A percentile compares a stretch with the other conserved stretches of the same genome.
Evolutionary conservation across 2,329 filamentous ascomycete genomes (phyloP).

Genomic region (Fusarium sp.): DNA sequence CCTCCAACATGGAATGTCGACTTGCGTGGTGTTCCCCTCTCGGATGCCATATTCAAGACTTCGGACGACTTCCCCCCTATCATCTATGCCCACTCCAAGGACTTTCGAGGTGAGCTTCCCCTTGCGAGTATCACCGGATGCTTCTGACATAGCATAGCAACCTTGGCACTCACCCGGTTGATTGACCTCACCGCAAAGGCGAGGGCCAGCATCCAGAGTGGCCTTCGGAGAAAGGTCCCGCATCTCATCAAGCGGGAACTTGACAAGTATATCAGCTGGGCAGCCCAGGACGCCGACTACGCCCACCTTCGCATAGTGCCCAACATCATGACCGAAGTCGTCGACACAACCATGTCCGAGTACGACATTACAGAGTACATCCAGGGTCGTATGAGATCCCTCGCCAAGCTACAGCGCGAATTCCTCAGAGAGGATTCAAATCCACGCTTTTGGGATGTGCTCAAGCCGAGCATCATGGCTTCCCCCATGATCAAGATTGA

Average conservation of each 20-base stretch:
- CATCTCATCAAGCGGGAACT: conserved; percentile 51
- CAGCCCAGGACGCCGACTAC: conserved; percentile 56
- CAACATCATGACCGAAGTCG: conserved; percentile 53
- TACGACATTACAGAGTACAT: conserved; percentile 51
- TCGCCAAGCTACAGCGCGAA: conserved; percentile 53
- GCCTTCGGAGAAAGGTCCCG: conserved; percentile 48
- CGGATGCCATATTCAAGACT: conserved; percentile 51
- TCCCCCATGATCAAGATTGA: conserved; percentile 38
- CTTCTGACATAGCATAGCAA: conserved; percentile 49
- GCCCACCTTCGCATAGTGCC: conserved; percentile 50
- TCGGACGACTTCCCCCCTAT: conserved; percentile 49
- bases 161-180: conserved; percentile 52
- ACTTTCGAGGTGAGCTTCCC: conserved; percentile 51
- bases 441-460: conserved; percentile 48
- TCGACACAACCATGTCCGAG: conserved; percentile 48
- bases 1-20: conserved; percentile 56
- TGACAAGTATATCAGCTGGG: conserved; percentile 54
- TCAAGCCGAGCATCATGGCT: conserved; percentile 36
- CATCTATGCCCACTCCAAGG: conserved; percentile 52
- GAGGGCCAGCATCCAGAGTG: conserved; percentile 51
- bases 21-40: conserved; percentile 55
- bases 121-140: neutral
- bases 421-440: conserved; percentile 47
- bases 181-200: conserved; percentile 55
- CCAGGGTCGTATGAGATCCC: conserved; percentile 49